Base-by-base conservation (phyloP, 495 filamentous ascomycete genomes). In the Penicillium lividum region DNA sequence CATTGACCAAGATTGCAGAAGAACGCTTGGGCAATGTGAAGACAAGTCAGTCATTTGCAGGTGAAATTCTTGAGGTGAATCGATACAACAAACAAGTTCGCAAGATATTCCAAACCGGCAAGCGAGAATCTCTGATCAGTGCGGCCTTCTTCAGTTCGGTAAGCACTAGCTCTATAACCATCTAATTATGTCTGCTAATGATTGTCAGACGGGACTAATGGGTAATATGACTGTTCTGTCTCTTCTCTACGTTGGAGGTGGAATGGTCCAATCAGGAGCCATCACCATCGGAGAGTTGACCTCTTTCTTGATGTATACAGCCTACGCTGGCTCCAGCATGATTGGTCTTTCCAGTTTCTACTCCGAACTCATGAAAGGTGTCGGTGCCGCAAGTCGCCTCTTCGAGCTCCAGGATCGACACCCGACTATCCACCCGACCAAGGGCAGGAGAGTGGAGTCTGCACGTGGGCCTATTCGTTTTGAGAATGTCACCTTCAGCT, bases 231-330 rank as follows among this genome's bases (percentile, higher is more conserved):
- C 93, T 0, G 90, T 98, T 45, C 75, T 98, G 42, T 89, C 88
- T n/a, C 81, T 98, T 54, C 83, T 98, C 3, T 94, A 95, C 70
- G 89, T 90, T 16, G 94, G 94, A 55, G 91, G 93, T 31, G 86
- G 87, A 56, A 90, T 98, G 76, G 94, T 98, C 27, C 86, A 90
- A 65, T 82, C 84, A 2, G 93, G 94, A 2, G 81, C 84, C 31
- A 94, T 98, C 76, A 90, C 81, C 30, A 85, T 98, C 53, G 94
- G 94, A 56, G 95, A 98, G 56, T 75, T 98, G 54, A 92, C 95
- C n/a, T 93, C 90, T 3, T 98, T 98, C 73, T 79, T 98, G 68
- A 97, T 98, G 94, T 98, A 97, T 67, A 91, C 93, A 13, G 92
- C 89, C 18, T 97, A 93, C 74, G 93, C 93, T 18, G 93, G 93